These are phyloP conservation scores for Xylaria intraflava DNA, from an alignment of 495 filamentous ascomycete species.

Conservation along the genomic window DNA sequence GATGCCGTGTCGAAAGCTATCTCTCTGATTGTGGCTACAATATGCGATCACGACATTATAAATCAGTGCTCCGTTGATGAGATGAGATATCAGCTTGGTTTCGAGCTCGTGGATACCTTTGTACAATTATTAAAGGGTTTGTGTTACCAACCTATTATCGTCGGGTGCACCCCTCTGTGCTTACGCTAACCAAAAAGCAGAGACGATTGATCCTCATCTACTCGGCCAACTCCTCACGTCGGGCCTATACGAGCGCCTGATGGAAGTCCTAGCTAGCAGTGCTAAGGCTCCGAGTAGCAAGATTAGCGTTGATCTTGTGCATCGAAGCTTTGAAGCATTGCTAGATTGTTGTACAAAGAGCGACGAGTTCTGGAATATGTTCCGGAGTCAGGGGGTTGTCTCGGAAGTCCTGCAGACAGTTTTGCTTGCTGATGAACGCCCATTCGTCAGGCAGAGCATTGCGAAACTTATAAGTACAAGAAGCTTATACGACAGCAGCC, in stretches of 20 bases:
- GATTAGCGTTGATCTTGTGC: constrained; percentile 37
- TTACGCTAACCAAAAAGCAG: constrained; percentile 3
- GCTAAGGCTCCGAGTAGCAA: constrained; percentile 20
- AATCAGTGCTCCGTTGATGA: constrained; percentile 31
- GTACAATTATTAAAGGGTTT: constrained; percentile 39
- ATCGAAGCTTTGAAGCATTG: constrained; percentile 54
- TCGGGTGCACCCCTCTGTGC: neutral
- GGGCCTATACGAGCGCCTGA: constrained; percentile 31
- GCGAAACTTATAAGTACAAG: constrained; percentile 31
- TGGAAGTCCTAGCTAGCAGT: constrained; percentile 27
- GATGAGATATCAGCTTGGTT: constrained; percentile 35
- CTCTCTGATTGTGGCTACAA: constrained; percentile 40
- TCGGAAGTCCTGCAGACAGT: constrained; percentile 30
- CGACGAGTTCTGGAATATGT: constrained; percentile 50
- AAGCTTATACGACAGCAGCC: constrained; percentile 10
- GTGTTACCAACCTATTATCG: neutral
- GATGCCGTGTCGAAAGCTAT: constrained; percentile 32
- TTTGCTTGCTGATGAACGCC: constrained; percentile 37
- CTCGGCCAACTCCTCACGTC: constrained; percentile 23
- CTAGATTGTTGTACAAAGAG: constrained; percentile 60
- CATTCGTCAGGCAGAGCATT: constrained; percentile 34
- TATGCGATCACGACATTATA: constrained; percentile 38
- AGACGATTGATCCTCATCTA: constrained; percentile 14
- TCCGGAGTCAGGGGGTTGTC: constrained; percentile 35
- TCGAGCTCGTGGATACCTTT: constrained; percentile 36